Evolutionary conservation across 2,329 filamentous ascomycete species (phyloP), one percentile per base, ranked within the genome.

Genomic region (Sporothrix pallida): DNA sequence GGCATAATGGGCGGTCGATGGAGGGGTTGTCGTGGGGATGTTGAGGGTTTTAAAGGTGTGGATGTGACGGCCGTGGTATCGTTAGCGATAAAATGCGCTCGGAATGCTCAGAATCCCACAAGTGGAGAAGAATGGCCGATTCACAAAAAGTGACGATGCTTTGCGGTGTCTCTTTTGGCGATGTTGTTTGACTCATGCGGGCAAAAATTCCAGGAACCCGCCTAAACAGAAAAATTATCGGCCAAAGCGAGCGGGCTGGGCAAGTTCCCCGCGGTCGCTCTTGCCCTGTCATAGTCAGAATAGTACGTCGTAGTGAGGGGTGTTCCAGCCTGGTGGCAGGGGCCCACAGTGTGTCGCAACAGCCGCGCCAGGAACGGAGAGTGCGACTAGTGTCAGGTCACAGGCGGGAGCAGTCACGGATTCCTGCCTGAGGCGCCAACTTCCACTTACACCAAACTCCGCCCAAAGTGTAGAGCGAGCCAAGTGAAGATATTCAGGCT

Each of bases 1-100:
- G 96, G 96, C 96, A 77, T 77, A 17, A 42, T 69, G 69, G 31
- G 70, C 48, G 48, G 56, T 54, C 31, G 17, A 37, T 37, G 50
- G 20, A 37, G 63, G 8, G 63, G 23, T 2, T 17, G 20, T 37
- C 52, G 23, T 52, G 44, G 2, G 13, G 46, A 15, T 37, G 15
- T 31, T 2, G 17, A 26, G 23, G 13, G 26, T 15, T 37, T 37
- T 37, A 12, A 3, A 0, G 62, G n/a, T 13, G 20, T 26, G 26
- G 13, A 42, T 15, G n/a, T n/a, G 56, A 46, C 26, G 23, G n/a
- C 42, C 44, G 20, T 20, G 10, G 42, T 15, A 20, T 48, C 42
- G 42, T 26, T n/a, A 20, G 62, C 42, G 46, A 26, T 42, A 48
- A 48, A 67, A 48, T 26, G 62, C 20, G 62, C 42, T 26, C 62